Percentiles rank a stretch among this genome's conserved stretches.
Evolutionary conservation across 2,329 filamentous ascomycete genomes (phyloP).

Genomic region (Neofusicoccum parvum): DNA sequence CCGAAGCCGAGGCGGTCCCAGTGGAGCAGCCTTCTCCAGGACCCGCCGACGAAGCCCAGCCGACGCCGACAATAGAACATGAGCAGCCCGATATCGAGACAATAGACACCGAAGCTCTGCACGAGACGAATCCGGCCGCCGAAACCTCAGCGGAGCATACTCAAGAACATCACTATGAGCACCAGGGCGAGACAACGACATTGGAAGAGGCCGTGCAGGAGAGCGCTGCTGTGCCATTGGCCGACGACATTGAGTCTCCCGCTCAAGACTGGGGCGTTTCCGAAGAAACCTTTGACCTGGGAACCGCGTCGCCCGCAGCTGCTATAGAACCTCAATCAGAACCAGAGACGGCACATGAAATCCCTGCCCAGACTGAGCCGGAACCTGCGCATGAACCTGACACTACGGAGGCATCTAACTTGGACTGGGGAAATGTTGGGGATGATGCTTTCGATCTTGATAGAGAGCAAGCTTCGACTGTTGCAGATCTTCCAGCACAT

Average conservation of each 20-base stretch:
- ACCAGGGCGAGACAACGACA: slow-evolving; percentile 48
- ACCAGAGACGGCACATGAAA: not conserved
- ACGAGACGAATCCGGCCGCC: slow-evolving; percentile 23
- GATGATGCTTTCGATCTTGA: slow-evolving; percentile 32
- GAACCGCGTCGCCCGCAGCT: not conserved
- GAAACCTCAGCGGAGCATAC: slow-evolving; percentile 25
- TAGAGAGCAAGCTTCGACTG: not conserved
- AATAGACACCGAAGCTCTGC: slow-evolving; percentile 22
- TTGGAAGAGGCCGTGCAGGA: slow-evolving; percentile 51
- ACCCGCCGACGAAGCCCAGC: slow-evolving; percentile 1
- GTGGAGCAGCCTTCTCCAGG: not conserved
- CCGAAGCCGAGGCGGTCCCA: not conserved
- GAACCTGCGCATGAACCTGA: not conserved
- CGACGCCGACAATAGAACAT: slow-evolving; percentile 17
- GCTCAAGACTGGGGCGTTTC: slow-evolving; percentile 26
- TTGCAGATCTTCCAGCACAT: no score
- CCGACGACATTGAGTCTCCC: slow-evolving; percentile 43
- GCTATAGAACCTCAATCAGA: not conserved
- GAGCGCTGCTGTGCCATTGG: slow-evolving; percentile 43
- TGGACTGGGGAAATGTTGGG: slow-evolving; percentile 39
- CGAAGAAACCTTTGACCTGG: slow-evolving; percentile 20
- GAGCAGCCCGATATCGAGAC: slow-evolving; percentile 21
- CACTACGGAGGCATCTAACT: slow-evolving; percentile 21
- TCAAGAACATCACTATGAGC: slow-evolving; percentile 46
- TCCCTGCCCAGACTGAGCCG: not conserved